Base-by-base conservation (phyloP, 192 early-diverging fungal species). In the Linnemannia exigua region DNA sequence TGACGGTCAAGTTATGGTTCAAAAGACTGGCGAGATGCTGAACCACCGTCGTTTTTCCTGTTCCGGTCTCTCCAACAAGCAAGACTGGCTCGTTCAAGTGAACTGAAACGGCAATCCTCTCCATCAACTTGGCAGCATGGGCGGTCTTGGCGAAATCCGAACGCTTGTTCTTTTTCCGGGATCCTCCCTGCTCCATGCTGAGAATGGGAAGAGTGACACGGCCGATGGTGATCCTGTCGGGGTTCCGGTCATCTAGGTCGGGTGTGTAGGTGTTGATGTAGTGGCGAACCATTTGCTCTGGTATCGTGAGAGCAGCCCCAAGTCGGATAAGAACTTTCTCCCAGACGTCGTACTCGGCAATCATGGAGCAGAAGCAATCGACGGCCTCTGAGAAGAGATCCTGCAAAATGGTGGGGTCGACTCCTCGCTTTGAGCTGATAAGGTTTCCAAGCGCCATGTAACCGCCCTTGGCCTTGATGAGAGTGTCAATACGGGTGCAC, bases 1-100 rank as follows among this genome's bases (percentile, higher is more conserved):
- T 94, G n/a, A 98, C 98, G 5, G 93, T 88, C 48, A 99, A 92
- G 58, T 93, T 90, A 7, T 93, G 92, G 80, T 93, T 83, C 52
- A 95, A 88, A 73, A 97, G 85, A 35, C 92, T 88, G 12, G 99
- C 97, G 35, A 99, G 90, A 58, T 96, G 93, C 88, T 99, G 99
- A 20, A 99, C 95, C 11, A 96, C 94, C 0, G 98, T 97, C 0
- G 99, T 99, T 90, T 99, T 99, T 70, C 99, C 99, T 11, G 97
- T 97, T 72, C 99, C 99, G 0, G 99, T 99, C 81, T 99, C 99
- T 69, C 99, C 99, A 6, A 98, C 94, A 19, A 99, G 90, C 37
- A 99, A 86, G 0, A 96, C 92, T 17, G 98, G 97, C 80, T 99
- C 97, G 31, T 91, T 91, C 75, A 97, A 88, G 70, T 91, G 89